phyloP scores from a whole-genome alignment of 148 eudicot species.

The Hydrangea macrophylla region DNA sequence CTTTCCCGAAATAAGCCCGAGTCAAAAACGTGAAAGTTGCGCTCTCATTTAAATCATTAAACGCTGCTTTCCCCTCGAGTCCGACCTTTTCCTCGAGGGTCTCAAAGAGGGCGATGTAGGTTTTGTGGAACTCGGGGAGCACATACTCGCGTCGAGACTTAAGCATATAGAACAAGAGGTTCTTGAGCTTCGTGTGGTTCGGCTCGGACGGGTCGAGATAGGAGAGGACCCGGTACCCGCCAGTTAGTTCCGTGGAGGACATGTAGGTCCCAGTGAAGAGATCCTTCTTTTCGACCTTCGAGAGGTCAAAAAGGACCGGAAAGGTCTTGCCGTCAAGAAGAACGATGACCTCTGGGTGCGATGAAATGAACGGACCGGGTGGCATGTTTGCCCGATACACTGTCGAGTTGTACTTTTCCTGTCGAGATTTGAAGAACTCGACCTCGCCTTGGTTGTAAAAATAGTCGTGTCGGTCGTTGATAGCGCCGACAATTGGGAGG shows the following conservation, averaged over 20 bases:
- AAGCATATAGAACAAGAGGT: constrained; percentile 47
- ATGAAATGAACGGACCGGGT: constrained; percentile 68
- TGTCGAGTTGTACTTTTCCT: too few species aligned
- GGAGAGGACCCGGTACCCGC: constrained; percentile 74
- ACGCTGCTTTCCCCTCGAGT: constrained; percentile 44
- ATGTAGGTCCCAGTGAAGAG: constrained; percentile 81
- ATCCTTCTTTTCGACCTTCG: constrained; percentile 74
- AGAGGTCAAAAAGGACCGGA: constrained; percentile 60
- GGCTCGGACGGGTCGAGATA: constrained; percentile 91
- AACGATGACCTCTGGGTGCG: constrained; percentile 64
- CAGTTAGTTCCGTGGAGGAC: constrained; percentile 82
- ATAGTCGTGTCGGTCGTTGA: too few species aligned
- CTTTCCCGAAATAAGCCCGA: constrained; percentile 35
- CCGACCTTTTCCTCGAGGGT: constrained; percentile 51
- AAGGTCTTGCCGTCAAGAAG: constrained; percentile 74
- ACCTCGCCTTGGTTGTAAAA: too few species aligned
- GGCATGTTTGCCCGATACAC: constrained; percentile 87
- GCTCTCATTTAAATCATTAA: constrained; percentile 50
- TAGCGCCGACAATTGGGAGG: too few species aligned
- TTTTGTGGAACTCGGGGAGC: constrained; percentile 60
- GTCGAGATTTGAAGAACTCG: too few species aligned
- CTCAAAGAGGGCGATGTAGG: constrained; percentile 48
- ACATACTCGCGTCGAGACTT: constrained; percentile 43
- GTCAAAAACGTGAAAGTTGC: constrained; percentile 72
- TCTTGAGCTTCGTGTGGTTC: constrained; percentile 65